Base-by-base conservation (phyloP, 176 grass and related monocot genomes). In the Rhipidocladum racemiflorum region DNA sequence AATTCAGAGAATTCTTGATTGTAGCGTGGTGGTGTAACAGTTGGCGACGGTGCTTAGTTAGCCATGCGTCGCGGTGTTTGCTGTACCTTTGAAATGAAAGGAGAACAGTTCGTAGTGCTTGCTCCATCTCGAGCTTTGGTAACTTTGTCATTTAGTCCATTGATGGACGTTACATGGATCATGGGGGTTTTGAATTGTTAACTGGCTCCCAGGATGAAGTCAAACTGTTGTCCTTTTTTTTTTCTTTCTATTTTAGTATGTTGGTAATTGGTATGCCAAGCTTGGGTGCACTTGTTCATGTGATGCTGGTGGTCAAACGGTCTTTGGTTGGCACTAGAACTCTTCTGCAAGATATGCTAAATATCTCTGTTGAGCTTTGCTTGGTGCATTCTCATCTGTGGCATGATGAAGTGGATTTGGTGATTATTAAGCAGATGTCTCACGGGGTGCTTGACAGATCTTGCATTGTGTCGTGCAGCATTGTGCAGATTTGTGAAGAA, bases 201-300 rank as follows among this genome's bases (percentile, higher is more conserved):
- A 56, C 56, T 80, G 44, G 76, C 45, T 86, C 46, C 36, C 20
- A 59, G 53, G 62, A 76, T 82, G 35, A 53, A 55, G 61, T 29
- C 9, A 46, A 6, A 38, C 1, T n/a, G 56, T 39, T 29, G 44
- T 54, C 29, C 10, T 70, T 83, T 65, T 64, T 60, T 59, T 59
- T 48, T 70, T 82, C 51, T 63, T 60, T 59, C 70, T 49, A 66
- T 60, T 60, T 32, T 53, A 54, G 23, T 45, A 53, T 64, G 12
- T 54, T 80, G 24, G 46, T 56, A 69, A 7, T 54, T 80, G 24
- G 46, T 56, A 69, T 42, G 64, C 12, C 34, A 11, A 42, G n/a
- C 39, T 30, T 48, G 50, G 28, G 55, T 72, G 56, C 80, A 38
- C 48, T 63, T 83, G 30, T 65, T 28, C 24, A 39, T 40, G 21